Evolutionary conservation across 208 protist genomes (phyloP), one percentile per base, ranked within the genome.

Genomic region (Leishmania major): DNA sequence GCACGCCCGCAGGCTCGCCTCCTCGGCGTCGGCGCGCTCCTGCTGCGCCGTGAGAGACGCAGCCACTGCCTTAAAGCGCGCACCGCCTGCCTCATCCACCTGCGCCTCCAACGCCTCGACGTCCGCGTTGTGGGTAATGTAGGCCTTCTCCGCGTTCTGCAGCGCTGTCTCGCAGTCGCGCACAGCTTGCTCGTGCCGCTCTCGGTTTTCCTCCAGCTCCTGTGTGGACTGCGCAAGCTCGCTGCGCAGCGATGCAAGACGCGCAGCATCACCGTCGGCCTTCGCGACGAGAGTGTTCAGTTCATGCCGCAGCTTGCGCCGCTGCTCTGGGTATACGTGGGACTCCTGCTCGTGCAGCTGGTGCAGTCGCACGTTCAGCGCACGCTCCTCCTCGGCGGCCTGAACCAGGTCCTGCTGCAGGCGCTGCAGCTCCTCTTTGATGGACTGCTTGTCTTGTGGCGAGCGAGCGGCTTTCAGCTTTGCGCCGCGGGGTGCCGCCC

Each of bases 401-500:
- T 93, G 80, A 25, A 97, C 76, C 11, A 99, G 88, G 77, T 96
- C 89, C 60, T 83, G 70, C 78, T 97, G 92, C 5, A 96, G 89
- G 10, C 90, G 84, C 84, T 94, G 83, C 35, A 98, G 84, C 43
- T 96, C 92, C 66, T 90, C 92, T 49, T 92, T 90, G 59, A 95
- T 87, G 4, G 89, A 83, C 82, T 94, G 88, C 83, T 95, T 94
- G 88, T 96, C 91, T 74, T 96, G 90, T 35, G 92, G 92, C 10
- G 88, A 90, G 79, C 90, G 89, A 13, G 93, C 92, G 0, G 89
- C 93, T 81, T 96, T 95, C 47, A 98, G 84, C 81, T 94, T 90
- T 2, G 95, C 97, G 40, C 98, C 98, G 22, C 89, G 90, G 15
- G 87, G 88, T 0, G 91, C 83, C 40, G 84, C 89, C 37, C 99